phyloP scores from a whole-genome alignment of 495 filamentous ascomycete genomes.

The Penicillium crystallinum region DNA sequence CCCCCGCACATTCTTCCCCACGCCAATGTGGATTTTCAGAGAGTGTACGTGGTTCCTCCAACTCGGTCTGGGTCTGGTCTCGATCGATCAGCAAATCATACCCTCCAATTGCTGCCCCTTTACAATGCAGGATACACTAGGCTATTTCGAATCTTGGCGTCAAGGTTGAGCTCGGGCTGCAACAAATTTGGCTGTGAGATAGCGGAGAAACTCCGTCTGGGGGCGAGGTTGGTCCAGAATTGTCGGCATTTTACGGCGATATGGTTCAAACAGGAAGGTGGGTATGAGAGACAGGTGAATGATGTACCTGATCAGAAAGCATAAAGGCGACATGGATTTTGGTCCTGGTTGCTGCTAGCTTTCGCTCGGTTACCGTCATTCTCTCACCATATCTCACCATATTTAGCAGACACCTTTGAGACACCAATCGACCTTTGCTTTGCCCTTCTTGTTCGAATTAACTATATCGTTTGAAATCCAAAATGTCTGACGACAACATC shows the following conservation, averaged over 20 bases:
- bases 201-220: neutral
- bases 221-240: neutral
- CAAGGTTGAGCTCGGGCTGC: neutral
- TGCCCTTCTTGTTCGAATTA: too few relatives aligned
- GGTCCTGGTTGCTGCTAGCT: neutral
- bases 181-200: neutral
- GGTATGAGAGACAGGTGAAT: neutral
- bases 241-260: neutral
- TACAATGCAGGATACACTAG: neutral
- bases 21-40: neutral
- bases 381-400: neutral
- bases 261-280: neutral
- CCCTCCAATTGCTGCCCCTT: neutral
- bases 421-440: neutral
- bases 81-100: neutral
- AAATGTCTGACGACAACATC: constrained; percentile 22
- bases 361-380: neutral
- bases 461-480: neutral
- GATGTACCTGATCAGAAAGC: neutral
- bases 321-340: neutral
- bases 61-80: neutral
- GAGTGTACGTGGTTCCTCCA: neutral
- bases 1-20: neutral
- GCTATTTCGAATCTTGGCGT: neutral
- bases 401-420: neutral